phyloP scores from a whole-genome alignment of 176 grass and related monocot species.

The Eragrostis curvula region DNA sequence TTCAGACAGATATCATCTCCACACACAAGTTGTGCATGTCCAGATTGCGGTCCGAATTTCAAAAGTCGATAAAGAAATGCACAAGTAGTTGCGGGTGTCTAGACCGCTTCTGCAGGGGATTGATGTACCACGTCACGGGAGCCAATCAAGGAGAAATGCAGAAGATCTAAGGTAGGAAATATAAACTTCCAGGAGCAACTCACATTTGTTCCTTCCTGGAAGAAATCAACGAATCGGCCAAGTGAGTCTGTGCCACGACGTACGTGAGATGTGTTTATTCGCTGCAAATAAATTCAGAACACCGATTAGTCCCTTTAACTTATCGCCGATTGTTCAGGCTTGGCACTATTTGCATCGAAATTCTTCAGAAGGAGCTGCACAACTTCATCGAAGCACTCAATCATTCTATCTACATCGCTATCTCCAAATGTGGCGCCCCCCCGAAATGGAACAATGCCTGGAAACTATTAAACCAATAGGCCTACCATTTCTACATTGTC shows the following conservation, averaged over 20 bases:
- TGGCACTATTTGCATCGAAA: not conserved
- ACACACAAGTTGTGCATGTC: not conserved
- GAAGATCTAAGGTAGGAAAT: not conserved
- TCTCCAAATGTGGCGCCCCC: not conserved
- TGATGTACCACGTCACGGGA: not conserved
- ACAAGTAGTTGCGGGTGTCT: not conserved
- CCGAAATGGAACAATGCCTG: not conserved
- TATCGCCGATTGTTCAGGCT: not conserved
- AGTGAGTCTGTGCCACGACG: not conserved
- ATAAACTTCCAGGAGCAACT: not conserved
- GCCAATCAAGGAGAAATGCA: not conserved
- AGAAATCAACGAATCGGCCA: not conserved
- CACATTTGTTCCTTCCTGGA: not conserved
- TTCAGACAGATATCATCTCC: not conserved
- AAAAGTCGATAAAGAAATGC: not conserved
- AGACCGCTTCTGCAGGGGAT: not conserved
- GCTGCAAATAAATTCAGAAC: not conserved
- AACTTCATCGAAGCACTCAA: not conserved
- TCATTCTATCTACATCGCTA: not conserved
- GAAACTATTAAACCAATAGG: not conserved
- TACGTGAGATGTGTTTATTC: not conserved
- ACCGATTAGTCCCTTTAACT: not conserved
- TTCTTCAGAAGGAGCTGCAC: not conserved
- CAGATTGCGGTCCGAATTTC: not conserved
- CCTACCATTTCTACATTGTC: not conserved